Base-by-base conservation (phyloP, 257 asterid genomes). In the Capsicum rhomboideum region DNA sequence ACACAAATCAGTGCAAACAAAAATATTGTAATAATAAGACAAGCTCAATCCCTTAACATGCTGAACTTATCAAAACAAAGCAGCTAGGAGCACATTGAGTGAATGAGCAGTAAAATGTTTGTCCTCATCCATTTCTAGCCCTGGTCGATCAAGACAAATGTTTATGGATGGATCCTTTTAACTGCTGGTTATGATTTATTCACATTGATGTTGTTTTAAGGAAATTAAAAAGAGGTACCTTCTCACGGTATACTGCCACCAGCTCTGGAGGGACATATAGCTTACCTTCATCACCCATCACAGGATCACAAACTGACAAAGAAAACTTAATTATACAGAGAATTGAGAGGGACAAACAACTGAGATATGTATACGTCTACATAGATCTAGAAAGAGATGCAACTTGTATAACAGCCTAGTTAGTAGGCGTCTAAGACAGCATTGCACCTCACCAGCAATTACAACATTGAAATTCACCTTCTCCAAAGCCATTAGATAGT, bases 211-310 rank as follows among this genome's bases (percentile, higher is more conserved):
- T 50, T 75, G 21, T 49, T 49, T 34, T 8, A 50, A 26, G 23
- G 37, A 50, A 8, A 75, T 23, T 50, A 54, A 34, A 49, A 75
- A 82, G 50, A 71, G 79, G 26, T 90, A 97, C 99, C 99, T 95
- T 97, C 90, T 95, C 97, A n/a, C 94, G 94, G 86, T 93, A 95
- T 53, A 95, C 97, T n/a, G 97, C 90, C 59, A 93, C 94, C 91
- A 95, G 88, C 85, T 95, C 99, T 86, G 83, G 95, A 52, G 99
- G 97, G 44, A 97, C 97, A 83, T 97, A 97, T 86, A 95, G 97
- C 92, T 92, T 97, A 89, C 98, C 99, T 89, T 97, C 97, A 87
- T 97, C 99, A 17, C 99, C 99, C 91, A 97, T 87, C 83, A 97
- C 98, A 61, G 99, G 98, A 91, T 97, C 99, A 91, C 99, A 95